Evolutionary conservation across 805 yeast genomes (phyloP), one percentile per base, ranked within the genome.

Genomic region (Kluyveromyces wickerhamii): DNA sequence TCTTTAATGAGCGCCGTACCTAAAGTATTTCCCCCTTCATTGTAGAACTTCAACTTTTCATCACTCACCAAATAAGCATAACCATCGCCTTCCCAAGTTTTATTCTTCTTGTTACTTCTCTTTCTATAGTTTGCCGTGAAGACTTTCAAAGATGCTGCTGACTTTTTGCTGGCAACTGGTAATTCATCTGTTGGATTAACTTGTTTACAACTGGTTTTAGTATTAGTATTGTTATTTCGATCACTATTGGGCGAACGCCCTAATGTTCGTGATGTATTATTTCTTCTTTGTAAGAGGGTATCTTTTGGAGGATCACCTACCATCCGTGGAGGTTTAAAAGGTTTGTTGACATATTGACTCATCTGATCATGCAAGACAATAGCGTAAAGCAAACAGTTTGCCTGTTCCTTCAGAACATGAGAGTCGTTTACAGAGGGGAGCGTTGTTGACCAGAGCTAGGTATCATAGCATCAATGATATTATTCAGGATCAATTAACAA

Each of bases 71-170:
- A 51, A 0, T 59, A 46, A 11, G 80, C 60, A 21, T 61, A 57
- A 0, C 95, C 97, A 60, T 92, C 97, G 2, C 94, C 95, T 36
- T 85, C 94, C 98, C 98, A 92, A 0, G 86, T 77, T 53, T 88
- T 88, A 55, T 87, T 77, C 65, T 89, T 86, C 59, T 82, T 85
- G 21, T 62, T 66, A 0, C 89, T 65, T 27, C 67, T 66, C 54
- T 85, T 86, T 21, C 98, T 63, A 70, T 79, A 82, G 44, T 83
- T 69, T 5, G 76, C 73, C 10, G 47, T 44, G 31, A 52, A 60
- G 22, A 32, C 41, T 23, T 40, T 42, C 4, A n/a, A 21, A 21
- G 11, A 17, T 9, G 4, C 5, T 18, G 31, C n/a, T 7, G 32
- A 11, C 29, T 29, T 32, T 29, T 34, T 28, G 41, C 21, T 19